Evolutionary conservation across 495 filamentous ascomycete genomes (phyloP).

Genomic region (Aspergillus kassunensis): DNA sequence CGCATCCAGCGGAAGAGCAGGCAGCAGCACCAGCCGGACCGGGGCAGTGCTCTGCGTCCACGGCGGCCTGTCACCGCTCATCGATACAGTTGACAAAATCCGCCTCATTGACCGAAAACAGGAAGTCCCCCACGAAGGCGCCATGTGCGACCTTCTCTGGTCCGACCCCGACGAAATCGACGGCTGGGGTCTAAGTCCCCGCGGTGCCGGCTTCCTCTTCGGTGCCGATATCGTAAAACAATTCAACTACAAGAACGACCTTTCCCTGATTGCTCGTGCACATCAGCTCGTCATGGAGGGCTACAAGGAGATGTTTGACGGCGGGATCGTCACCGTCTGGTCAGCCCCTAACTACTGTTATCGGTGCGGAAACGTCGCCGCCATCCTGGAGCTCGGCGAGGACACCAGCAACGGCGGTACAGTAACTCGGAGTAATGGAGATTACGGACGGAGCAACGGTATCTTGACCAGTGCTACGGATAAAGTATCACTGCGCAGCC

Average conservation of each 20-base stretch:
- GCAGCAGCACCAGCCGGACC: constrained; percentile 56
- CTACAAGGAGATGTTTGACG: constrained; percentile 98
- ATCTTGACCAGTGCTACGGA: constrained; percentile 28
- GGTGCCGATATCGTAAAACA: constrained; percentile 92
- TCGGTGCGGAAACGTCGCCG: constrained; percentile 94
- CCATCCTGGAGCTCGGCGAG: constrained; percentile 88
- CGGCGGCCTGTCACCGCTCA: constrained; percentile 84
- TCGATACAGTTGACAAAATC: constrained; percentile 95
- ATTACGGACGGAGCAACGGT: constrained; percentile 57
- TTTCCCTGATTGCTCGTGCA: constrained; percentile 86
- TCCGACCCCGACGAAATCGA: constrained; percentile 98
- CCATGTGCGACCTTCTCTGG: constrained; percentile 98
- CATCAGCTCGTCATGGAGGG: constrained; percentile 99
- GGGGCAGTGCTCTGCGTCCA: constrained; percentile 95
- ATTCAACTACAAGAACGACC: constrained; percentile 91
- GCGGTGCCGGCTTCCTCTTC: constrained; percentile 94
- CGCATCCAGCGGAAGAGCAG: constrained; percentile 62
- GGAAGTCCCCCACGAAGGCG: constrained; percentile 96
- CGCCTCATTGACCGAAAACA: constrained; percentile 93
- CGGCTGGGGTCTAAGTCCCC: constrained; percentile 92
- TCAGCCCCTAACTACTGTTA: constrained; percentile 98
- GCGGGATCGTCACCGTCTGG: constrained; percentile 94
- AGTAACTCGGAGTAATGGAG: constrained; percentile 75
- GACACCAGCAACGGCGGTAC: constrained; percentile 74
- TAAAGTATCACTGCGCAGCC: constrained; percentile 54